Conservation (phyloP, 148 eudicot species). For the Chenopodium suecicum region DNA sequence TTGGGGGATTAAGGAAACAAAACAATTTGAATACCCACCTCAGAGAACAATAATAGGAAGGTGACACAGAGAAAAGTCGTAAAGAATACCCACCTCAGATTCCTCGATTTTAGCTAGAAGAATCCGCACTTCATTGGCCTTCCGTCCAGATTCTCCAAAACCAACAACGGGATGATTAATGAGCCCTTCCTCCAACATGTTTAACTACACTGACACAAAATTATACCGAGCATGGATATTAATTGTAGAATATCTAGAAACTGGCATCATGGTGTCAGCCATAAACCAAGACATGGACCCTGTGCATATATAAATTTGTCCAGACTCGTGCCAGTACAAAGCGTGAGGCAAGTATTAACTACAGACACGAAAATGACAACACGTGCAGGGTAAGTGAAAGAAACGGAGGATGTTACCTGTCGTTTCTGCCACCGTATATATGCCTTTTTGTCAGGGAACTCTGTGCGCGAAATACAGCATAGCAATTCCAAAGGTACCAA, state of each 20-base stretch:
- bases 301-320: neutral
- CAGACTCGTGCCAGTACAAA: neutral
- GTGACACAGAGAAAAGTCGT: neutral
- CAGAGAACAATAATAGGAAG: neutral
- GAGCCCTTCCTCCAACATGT: slow-evolving; percentile 99
- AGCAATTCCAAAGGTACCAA: slow-evolving; percentile 85
- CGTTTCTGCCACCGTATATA: slow-evolving; percentile 98
- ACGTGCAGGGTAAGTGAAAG: slow-evolving; percentile 19
- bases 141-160: slow-evolving; percentile 93
- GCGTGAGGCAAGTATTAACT: neutral
- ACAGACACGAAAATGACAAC: neutral
- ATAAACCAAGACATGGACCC: neutral
- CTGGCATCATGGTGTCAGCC: slow-evolving; percentile 12
- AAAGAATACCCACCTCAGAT: slow-evolving; percentile 74
- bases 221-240: slow-evolving; percentile 28
- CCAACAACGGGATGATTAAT: slow-evolving; percentile 90
- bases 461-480: slow-evolving; percentile 87
- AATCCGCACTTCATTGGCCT: slow-evolving; percentile 81
- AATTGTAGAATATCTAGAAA: slow-evolving; percentile 16
- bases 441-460: slow-evolving; percentile 94
- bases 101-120: slow-evolving; percentile 96
- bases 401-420: slow-evolving; percentile 62
- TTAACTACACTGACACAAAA: slow-evolving; percentile 90
- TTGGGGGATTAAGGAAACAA: neutral
- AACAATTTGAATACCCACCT: too few species aligned